A percentile compares a stretch with the other conserved stretches of the same genome.
These are phyloP conservation scores for Teunomyces kruisii DNA, from an alignment of 805 yeast species.

Conservation along the genomic window DNA sequence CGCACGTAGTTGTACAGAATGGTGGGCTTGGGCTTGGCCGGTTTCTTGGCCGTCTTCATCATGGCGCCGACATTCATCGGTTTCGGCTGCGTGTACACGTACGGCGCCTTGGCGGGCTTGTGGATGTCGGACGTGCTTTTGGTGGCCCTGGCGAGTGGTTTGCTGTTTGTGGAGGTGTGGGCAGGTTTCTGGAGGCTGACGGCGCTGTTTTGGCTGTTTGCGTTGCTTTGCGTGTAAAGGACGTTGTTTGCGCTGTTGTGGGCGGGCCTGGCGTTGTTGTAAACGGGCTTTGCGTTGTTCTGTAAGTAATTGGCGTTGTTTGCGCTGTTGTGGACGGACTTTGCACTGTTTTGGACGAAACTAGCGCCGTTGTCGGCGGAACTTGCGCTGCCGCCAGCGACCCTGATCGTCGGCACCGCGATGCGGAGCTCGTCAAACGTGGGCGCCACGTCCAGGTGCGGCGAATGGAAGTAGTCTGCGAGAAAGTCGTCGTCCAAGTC, in stretches of 20 bases:
- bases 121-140: slow-evolving; percentile 25
- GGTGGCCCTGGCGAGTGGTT: neutral
- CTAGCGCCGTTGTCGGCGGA: too few relatives aligned
- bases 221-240: too few relatives aligned
- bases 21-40: slow-evolving; percentile 12
- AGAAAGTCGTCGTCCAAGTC: slow-evolving; percentile 56
- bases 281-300: too few relatives aligned
- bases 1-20: slow-evolving; percentile 16
- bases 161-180: neutral
- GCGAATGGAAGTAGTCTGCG: slow-evolving; percentile 7
- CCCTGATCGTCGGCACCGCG: too few relatives aligned
- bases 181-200: too few relatives aligned
- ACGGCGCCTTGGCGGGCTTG: slow-evolving; percentile 13
- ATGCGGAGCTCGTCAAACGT: slow-evolving; percentile 24
- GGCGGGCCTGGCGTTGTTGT: slow-evolving; percentile 13
- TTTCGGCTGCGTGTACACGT: slow-evolving; percentile 38
- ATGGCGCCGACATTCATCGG: slow-evolving; percentile 36
- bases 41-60: slow-evolving; percentile 21
- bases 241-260: neutral
- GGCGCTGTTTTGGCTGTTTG: neutral
- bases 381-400: too few relatives aligned
- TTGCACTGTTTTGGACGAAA: too few relatives aligned
- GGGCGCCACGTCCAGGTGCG: slow-evolving; percentile 6
- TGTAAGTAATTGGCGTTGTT: too few relatives aligned
- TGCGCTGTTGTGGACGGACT: too few relatives aligned